Evolutionary conservation across 192 early-diverging fungal species (phyloP), one percentile per base, ranked within the genome.

Genomic region (Umbelopsis isabellina): DNA sequence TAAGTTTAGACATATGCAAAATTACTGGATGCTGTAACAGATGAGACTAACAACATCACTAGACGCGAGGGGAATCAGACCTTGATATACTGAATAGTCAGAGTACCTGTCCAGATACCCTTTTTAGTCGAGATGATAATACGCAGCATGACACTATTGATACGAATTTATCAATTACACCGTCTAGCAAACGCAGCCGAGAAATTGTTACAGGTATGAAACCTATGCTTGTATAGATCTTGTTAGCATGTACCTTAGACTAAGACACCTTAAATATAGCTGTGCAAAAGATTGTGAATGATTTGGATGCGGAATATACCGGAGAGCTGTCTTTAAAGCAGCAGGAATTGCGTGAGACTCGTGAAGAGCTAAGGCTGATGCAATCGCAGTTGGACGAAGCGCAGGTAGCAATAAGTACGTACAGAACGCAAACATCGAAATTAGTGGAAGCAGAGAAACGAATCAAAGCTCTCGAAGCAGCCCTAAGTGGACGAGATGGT

Each of bases 281-380:
- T 51, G 84, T 93, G 33, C 91, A 92, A 74, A 85, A 84, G 66
- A 77, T 91, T 61, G 84, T 92, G 47, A 78, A 87, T 13, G 86
- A 89, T 16, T 69, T 92, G n/a, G 92, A 93, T 68, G 79, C 81
- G 0, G 87, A 93, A 35, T 91, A 87, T 70, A 75, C 83, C 2
- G 85, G 83, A 11, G 84, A 91, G 46, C 79, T 92, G 46, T 72
- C 80, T 50, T 46, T 75, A 33, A 86, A 89, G 64, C 86, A 92
- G 18, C 70, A 76, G 15, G 80, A 87, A 64, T 75, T 91, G 46
- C 73, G 84, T 27, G 78, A 80, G 49, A 82, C 87, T 20, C 86
- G 88, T 61, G 72, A 79, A 35, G 79, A 88, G 53, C 77, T 89
- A 15, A 78, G 83, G 33, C 70, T 69, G n/a, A 82, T 83, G 20